phyloP scores from a whole-genome alignment of 2,329 filamentous ascomycete species.

The Mollisia scopiformis region DNA sequence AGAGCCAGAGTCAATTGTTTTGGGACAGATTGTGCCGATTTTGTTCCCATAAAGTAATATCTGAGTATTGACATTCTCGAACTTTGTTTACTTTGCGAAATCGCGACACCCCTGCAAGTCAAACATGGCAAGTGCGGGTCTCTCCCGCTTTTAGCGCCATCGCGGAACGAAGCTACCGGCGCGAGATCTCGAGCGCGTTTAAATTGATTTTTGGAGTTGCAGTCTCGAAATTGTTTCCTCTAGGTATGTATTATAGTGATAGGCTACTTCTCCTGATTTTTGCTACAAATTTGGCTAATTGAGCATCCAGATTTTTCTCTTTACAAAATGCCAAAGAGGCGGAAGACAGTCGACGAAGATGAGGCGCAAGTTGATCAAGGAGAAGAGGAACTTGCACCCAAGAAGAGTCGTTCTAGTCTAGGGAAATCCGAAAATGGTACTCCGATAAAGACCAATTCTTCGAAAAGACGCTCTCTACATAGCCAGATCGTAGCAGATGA shows the following conservation, averaged over 20 bases:
- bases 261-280: not conserved
- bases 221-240: no score
- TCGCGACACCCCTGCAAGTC: slow-evolving; percentile 22
- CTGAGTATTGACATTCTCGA: not conserved
- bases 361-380: slow-evolving; percentile 6
- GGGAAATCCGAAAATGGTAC: not conserved
- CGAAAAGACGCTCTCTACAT: not conserved
- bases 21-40: not conserved
- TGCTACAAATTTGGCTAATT: no score
- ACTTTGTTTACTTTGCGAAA: slow-evolving; percentile 29
- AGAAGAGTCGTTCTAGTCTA: slow-evolving; percentile 18
- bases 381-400: slow-evolving; percentile 13
- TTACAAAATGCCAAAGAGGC: slow-evolving; percentile 7
- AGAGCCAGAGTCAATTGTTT: not conserved
- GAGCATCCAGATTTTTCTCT: not conserved
- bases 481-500: not conserved
- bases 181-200: slow-evolving; percentile 4
- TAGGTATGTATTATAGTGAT: not conserved
- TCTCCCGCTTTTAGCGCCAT: slow-evolving; percentile 21
- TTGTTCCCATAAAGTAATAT: not conserved
- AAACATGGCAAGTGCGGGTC: slow-evolving; percentile 16
- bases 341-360: slow-evolving; percentile 16
- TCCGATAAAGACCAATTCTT: not conserved
- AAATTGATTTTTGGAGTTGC: not conserved
- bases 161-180: slow-evolving; percentile 19